phyloP scores from a whole-genome alignment of 2,329 filamentous ascomycete species.

The Emmonsia crescens region DNA sequence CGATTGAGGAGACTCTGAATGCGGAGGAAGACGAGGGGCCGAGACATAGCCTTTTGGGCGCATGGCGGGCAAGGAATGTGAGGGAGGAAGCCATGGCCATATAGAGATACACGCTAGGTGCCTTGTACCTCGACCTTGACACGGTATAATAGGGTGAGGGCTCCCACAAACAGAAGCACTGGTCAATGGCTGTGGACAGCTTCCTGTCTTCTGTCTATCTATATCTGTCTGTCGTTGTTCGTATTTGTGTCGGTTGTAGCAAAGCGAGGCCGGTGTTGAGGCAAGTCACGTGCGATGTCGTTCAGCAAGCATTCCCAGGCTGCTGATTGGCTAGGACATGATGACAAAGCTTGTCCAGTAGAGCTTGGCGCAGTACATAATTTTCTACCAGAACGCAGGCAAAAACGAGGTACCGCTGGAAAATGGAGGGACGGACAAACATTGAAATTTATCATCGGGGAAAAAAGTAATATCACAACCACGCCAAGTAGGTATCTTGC shows the following conservation, averaged over 20 bases:
- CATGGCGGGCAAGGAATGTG: constrained; percentile 48
- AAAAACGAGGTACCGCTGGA: background rate
- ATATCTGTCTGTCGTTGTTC: background rate
- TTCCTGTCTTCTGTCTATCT: background rate
- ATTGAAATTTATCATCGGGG: background rate
- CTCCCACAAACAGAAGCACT: constrained; percentile 2
- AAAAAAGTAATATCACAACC: background rate
- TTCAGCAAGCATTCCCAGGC: background rate
- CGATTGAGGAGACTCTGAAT: constrained; percentile 29
- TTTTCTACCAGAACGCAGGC: background rate
- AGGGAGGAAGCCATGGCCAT: constrained; percentile 49
- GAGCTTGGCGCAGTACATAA: background rate
- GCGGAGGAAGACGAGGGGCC: constrained; percentile 38
- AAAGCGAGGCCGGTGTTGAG: background rate
- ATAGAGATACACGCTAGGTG: constrained; percentile 14
- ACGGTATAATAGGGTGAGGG: constrained; percentile 19
- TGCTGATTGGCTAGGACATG: background rate
- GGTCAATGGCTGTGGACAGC: background rate
- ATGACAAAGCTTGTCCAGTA: background rate
- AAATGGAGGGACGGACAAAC: background rate
- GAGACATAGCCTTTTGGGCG: constrained; percentile 49
- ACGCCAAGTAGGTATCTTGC: background rate
- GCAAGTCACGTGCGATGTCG: background rate
- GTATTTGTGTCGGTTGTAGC: background rate
- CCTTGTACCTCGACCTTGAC: constrained; percentile 27